Base-by-base conservation (phyloP, 495 filamentous ascomycete genomes). In the Opeltia flavorubescens region DNA sequence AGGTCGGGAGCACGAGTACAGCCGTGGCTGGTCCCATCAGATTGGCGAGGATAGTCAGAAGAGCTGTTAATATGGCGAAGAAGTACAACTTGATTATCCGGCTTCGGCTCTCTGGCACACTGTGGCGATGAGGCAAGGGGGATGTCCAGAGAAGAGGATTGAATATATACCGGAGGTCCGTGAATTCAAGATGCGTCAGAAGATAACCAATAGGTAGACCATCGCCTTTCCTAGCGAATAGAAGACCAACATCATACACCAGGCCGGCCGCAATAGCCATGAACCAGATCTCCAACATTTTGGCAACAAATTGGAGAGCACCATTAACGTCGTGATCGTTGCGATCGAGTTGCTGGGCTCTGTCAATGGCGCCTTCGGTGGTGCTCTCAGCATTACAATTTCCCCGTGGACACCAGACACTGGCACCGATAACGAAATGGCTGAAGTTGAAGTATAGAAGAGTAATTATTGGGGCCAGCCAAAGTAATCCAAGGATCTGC, bases 261-360 rank as follows among this genome's bases (percentile, higher is more conserved):
- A 59, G 33, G 28, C 48, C 49, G 12, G 55, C 48, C 12, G 57
- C 57, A 23, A 59, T 50, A 44, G 57, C 30, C 24, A 48, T 45
- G 55, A 59, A 59, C 57, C 57, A 59, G 15, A 59, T 43, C 45
- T 59, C 57, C 1, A 59, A 40, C 4, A 46, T 49, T 30, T 59
- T 57, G n/a, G 57, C 45, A 13, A 58, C 57, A 26, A 59, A 59
- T 38, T 58, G 57, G 7, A 59, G 50, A 1, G 50, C 49, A 12
- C 55, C 57, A 7, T 55, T 49, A 4, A 54, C 18, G 23, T 59
- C 48, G 43, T 55, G 57, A 36, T 57, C 55, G 1, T 50, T 34
- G 4, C 44, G 40, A 18, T 59, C 51, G 7, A 59, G 38, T 40
- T 50, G 44, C 1, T 24, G 17, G 23, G 51, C 49, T 18, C 31